Conservation (phyloP, 306 rosid genomes). For the Cicer yamashitae region DNA sequence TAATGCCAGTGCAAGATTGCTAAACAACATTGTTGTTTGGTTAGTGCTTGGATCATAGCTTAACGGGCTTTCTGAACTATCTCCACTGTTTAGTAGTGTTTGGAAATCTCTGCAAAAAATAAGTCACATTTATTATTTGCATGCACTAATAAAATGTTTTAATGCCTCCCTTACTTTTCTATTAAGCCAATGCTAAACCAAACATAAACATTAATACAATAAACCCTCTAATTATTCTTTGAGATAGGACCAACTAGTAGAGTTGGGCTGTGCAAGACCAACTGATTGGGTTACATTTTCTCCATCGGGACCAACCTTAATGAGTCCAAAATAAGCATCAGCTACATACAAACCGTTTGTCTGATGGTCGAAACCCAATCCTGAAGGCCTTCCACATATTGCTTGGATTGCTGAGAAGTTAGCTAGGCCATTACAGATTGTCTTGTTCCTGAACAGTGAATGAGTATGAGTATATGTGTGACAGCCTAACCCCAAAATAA, state of each 20-base stretch:
- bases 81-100: constrained; percentile 7
- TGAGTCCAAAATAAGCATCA: constrained; percentile 56
- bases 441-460: constrained; percentile 40
- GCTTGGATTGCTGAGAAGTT: constrained; percentile 47
- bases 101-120: constrained; percentile 28
- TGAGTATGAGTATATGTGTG: not conserved
- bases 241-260: constrained; percentile 1
- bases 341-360: constrained; percentile 49
- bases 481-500: too few species aligned
- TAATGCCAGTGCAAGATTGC: constrained; percentile 40
- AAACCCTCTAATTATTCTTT: too few species aligned
- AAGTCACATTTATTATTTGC: too few species aligned
- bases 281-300: constrained; percentile 42
- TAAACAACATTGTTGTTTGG: constrained; percentile 50
- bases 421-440: constrained; percentile 54
- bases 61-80: constrained; percentile 50
- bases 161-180: not conserved
- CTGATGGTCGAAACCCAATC: constrained; percentile 48
- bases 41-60: constrained; percentile 44
- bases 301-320: constrained; percentile 42
- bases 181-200: too few species aligned
- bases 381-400: constrained; percentile 64
- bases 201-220: too few species aligned
- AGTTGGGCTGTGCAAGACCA: not conserved
- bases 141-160: not conserved